Evolutionary conservation across 495 filamentous ascomycete species (phyloP).

Genomic region (Podospora conica): DNA sequence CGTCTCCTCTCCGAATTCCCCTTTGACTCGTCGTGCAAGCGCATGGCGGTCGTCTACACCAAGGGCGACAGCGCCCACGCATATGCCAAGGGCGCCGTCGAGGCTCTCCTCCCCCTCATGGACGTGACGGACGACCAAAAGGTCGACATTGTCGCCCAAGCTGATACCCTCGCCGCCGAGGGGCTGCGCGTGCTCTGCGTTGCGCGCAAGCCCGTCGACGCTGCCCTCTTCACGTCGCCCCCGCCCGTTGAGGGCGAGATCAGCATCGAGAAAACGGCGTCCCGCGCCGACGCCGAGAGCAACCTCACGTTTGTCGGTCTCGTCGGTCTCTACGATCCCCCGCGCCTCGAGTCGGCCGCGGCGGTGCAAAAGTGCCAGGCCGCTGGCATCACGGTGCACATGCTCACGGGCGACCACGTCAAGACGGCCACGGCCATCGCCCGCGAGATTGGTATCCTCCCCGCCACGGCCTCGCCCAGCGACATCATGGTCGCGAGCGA

Average conservation of each 20-base stretch:
- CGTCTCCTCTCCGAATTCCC: conserved; percentile 62
- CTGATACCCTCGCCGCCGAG: conserved; percentile 58
- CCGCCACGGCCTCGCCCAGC: conserved; percentile 36
- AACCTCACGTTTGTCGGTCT: conserved; percentile 57
- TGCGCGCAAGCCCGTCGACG: conserved; percentile 42
- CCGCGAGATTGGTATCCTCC: conserved; percentile 65
- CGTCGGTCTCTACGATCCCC: conserved; percentile 66
- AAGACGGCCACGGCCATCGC: conserved; percentile 71
- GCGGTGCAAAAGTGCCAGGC: conserved; percentile 58
- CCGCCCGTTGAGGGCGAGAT: not conserved
- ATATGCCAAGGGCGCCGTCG: conserved; percentile 75
- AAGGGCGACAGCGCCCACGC: conserved; percentile 35
- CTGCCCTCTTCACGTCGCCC: not conserved
- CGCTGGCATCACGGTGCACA: conserved; percentile 71
- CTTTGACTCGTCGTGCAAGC: conserved; percentile 75
- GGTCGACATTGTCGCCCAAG: conserved; percentile 51
- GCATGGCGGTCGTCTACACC: conserved; percentile 72
- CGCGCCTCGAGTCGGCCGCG: conserved; percentile 58
- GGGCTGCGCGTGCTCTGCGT: conserved; percentile 76
- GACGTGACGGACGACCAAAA: conserved; percentile 54
- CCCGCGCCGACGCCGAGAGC: conserved; percentile 39
- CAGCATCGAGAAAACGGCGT: not conserved
- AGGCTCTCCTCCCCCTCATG: conserved; percentile 63
- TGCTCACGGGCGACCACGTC: conserved; percentile 77
- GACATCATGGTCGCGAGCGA: conserved; percentile 56